Percentiles rank a stretch among this genome's conserved stretches.
Evolutionary conservation across 2,329 filamentous ascomycete genomes (phyloP).

Genomic region (Apiospora hydei): DNA sequence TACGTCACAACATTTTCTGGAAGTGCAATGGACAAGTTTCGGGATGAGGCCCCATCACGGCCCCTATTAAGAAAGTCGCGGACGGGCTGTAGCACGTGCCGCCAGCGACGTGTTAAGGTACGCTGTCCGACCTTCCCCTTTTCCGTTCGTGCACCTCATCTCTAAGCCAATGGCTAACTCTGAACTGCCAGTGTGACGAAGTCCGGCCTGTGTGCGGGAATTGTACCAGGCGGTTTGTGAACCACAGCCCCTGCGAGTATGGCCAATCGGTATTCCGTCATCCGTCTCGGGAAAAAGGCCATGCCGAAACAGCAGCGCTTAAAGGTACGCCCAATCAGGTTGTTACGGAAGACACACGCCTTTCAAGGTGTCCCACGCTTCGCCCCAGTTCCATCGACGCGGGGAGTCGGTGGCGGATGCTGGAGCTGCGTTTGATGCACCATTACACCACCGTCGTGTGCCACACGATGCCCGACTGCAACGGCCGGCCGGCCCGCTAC

Average conservation of each 20-base stretch:
- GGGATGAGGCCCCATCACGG: not conserved
- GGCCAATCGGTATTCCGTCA: not conserved
- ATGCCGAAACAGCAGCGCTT: not conserved
- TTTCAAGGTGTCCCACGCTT: not conserved
- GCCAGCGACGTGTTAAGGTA: constrained; percentile 3
- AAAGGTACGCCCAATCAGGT: not conserved
- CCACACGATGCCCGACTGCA: constrained; percentile 24
- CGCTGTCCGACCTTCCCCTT: not conserved
- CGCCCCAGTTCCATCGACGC: not conserved
- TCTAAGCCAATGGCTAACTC: not conserved
- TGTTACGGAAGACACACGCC: not conserved
- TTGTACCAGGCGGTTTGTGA: not conserved
- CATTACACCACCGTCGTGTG: constrained; percentile 24
- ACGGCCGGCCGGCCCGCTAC: not conserved
- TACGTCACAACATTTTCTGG: not conserved
- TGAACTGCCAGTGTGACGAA: not conserved
- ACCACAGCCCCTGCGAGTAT: not conserved
- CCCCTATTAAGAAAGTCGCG: constrained; percentile 24
- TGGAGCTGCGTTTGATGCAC: constrained; percentile 27
- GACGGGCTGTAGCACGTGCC: constrained; percentile 22
- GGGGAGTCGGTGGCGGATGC: constrained; percentile 7
- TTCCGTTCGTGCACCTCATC: not conserved
- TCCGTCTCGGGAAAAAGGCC: not conserved
- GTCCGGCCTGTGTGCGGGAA: not conserved
- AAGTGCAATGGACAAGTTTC: not conserved